phyloP scores from a whole-genome alignment of 768 basidiomycete species.

The Psilocybe sp. region DNA sequence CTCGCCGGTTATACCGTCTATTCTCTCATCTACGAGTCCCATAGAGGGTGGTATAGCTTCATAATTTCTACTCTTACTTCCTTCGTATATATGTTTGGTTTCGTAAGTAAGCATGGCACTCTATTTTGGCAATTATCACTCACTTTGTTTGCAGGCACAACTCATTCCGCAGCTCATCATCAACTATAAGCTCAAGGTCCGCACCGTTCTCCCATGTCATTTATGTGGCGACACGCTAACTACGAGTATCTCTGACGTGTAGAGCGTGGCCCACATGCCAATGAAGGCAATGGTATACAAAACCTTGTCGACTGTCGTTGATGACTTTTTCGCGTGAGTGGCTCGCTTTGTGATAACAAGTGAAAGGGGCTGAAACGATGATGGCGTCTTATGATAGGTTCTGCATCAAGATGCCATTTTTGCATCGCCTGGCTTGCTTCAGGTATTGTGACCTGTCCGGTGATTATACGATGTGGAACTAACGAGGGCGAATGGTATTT shows the following conservation, averaged over 20 bases:
- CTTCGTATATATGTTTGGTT: slow-evolving; percentile 96
- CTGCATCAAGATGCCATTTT: slow-evolving; percentile 94
- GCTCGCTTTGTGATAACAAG: slow-evolving; percentile 2
- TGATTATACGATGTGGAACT: slow-evolving; percentile 19
- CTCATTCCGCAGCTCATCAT: slow-evolving; percentile 87
- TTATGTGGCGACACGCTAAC: slow-evolving; percentile 5
- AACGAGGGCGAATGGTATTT: slow-evolving; percentile 13
- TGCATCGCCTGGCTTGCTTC: slow-evolving; percentile 90
- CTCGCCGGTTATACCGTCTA: slow-evolving; percentile 77
- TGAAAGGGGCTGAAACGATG: slow-evolving; percentile 11
- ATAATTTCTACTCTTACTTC: slow-evolving; percentile 90
- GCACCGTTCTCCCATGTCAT: slow-evolving; percentile 5
- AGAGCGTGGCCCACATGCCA: slow-evolving; percentile 97
- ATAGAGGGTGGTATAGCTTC: slow-evolving; percentile 96
- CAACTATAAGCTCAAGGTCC: slow-evolving; percentile 94
- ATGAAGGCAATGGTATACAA: slow-evolving; percentile 99
- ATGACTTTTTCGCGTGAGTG: slow-evolving; percentile 87
- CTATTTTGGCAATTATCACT: not conserved
- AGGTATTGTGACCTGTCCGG: slow-evolving; percentile 33
- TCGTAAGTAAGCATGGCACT: slow-evolving; percentile 57
- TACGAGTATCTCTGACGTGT: slow-evolving; percentile 11
- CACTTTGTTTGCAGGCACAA: slow-evolving; percentile 57
- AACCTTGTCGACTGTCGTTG: slow-evolving; percentile 84
- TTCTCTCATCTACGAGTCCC: slow-evolving; percentile 78
- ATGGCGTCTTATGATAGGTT: slow-evolving; percentile 46